Conservation (phyloP, 257 asterid genomes). For the Scutellaria minor region DNA sequence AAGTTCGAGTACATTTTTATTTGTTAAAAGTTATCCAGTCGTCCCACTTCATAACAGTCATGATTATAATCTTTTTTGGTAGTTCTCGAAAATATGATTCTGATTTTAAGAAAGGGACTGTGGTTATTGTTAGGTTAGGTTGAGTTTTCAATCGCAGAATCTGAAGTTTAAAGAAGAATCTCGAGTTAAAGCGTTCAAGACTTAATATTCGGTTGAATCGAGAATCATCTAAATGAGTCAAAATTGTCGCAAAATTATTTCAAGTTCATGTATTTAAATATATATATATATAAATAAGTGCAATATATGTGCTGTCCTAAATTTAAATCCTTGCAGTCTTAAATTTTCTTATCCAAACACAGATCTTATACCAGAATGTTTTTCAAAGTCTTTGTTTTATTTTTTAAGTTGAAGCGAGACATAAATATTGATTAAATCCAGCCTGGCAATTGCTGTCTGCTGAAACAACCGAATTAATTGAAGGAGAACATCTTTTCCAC, state of each 20-base stretch:
- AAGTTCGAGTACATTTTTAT: not conserved
- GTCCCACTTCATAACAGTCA: not conserved
- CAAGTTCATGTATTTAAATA: not conserved
- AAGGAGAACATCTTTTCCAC: constrained; percentile 23
- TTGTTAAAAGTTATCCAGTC: not conserved
- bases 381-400: constrained; percentile 9
- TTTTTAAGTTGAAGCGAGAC: constrained; percentile 8
- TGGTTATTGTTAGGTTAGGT: not conserved
- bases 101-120: not conserved
- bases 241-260: no score
- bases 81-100: not conserved
- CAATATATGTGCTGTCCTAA: not conserved
- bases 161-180: not conserved
- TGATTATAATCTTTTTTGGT: not conserved
- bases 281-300: not conserved
- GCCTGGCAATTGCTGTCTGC: constrained; percentile 28
- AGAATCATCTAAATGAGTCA: not conserved
- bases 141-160: not conserved
- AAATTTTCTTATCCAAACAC: not conserved
- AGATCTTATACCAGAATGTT: constrained; percentile 3
- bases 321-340: not conserved
- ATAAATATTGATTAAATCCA: constrained; percentile 19
- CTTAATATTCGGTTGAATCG: not conserved
- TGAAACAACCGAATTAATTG: constrained; percentile 31
- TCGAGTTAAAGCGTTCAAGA: not conserved